Percentiles rank a stretch among this genome's conserved stretches.
These are phyloP conservation scores for Aquilaria malaccensis DNA, from an alignment of 345 rosid species.

Conservation along the genomic window DNA sequence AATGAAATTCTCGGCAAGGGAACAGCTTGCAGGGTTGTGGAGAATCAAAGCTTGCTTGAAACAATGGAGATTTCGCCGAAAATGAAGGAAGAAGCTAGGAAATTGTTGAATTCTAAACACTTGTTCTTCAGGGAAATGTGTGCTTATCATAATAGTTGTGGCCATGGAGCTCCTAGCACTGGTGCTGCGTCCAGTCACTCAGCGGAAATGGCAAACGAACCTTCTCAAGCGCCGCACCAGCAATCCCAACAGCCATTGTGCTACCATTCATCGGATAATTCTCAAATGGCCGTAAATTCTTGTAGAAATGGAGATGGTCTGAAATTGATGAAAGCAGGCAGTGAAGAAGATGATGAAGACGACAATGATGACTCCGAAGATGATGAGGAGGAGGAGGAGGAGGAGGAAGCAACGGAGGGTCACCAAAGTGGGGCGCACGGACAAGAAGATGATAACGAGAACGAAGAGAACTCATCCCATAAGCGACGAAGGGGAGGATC, in stretches of 20 bases:
- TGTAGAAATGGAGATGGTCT: constrained; percentile 26
- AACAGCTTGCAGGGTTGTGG: constrained; percentile 86
- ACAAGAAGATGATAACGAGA: constrained; percentile 36
- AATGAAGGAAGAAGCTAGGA: constrained; percentile 80
- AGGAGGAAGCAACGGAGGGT: constrained; percentile 26
- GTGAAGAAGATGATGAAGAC: constrained; percentile 35
- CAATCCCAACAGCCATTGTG: constrained; percentile 38
- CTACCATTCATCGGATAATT: constrained; percentile 41
- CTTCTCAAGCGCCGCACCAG: constrained; percentile 27
- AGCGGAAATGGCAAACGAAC: constrained; percentile 26
- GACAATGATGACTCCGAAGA: constrained; percentile 28
- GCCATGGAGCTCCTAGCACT: constrained; percentile 35
- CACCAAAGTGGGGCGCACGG: constrained; percentile 31
- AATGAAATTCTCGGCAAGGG: constrained; percentile 93
- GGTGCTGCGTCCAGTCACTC: constrained; percentile 29
- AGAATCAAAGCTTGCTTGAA: constrained; percentile 77
- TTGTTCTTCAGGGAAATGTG: constrained; percentile 96
- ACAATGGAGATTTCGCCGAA: constrained; percentile 68
- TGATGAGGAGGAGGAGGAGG: constrained; percentile 34
- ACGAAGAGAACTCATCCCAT: constrained; percentile 15
- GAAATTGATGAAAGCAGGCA: constrained; percentile 33
- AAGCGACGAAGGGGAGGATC: constrained; percentile 31
- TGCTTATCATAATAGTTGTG: constrained; percentile 87
- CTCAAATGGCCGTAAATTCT: constrained; percentile 15
- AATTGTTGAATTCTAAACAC: constrained; percentile 84